phyloP scores from a whole-genome alignment of 495 filamentous ascomycete genomes.

The Penicillium cinerascens region DNA sequence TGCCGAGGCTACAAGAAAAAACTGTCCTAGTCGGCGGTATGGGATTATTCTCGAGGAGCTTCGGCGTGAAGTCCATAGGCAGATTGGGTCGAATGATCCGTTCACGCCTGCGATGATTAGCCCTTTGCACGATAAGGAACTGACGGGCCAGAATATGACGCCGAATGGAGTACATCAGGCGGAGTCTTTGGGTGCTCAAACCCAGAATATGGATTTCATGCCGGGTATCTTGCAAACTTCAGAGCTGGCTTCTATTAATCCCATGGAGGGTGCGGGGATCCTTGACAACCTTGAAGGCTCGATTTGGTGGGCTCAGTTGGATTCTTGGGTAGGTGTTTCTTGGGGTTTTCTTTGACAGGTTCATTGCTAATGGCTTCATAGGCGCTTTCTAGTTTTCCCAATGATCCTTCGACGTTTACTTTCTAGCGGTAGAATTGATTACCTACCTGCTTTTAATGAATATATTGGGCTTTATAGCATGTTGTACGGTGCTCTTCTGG shows the following conservation, averaged over 20 bases:
- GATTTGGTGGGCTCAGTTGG: conserved; percentile 31
- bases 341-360: background rate
- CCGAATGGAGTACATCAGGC: conserved; percentile 1
- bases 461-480: background rate
- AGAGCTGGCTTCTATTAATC: conserved; percentile 17
- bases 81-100: conserved; percentile 24
- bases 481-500: too few species aligned
- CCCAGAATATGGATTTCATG: conserved; percentile 18
- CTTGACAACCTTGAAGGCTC: conserved; percentile 28
- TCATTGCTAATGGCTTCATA: conserved; percentile 7
- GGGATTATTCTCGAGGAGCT: conserved; percentile 50
- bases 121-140: background rate
- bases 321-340: conserved; percentile 26
- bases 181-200: conserved; percentile 7
- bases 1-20: conserved; percentile 45
- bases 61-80: conserved; percentile 39
- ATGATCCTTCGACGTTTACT: conserved; percentile 19
- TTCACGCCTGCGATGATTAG: background rate
- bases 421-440: conserved; percentile 3
- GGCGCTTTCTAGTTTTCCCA: conserved; percentile 26
- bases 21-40: conserved; percentile 51
- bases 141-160: conserved; percentile 2
- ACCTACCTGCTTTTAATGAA: background rate
- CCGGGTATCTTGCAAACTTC: conserved; percentile 14
- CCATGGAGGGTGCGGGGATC: conserved; percentile 23